Evolutionary conservation across 805 yeast species (phyloP).

Genomic region (Wickerhamomyces subpelliculosus): DNA sequence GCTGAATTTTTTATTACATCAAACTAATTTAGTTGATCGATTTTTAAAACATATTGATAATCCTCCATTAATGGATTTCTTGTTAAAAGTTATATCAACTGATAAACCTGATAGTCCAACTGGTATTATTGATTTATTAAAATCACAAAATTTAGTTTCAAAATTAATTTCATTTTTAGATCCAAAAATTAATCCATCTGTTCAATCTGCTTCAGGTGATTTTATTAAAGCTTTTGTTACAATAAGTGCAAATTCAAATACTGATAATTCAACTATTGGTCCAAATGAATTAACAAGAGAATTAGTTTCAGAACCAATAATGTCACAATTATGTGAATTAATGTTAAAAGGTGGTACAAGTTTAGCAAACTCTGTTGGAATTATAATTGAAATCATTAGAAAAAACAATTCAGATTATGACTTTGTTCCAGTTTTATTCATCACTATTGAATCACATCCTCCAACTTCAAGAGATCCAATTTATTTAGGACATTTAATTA

Average conservation of each 20-base stretch:
- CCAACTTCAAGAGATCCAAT: conserved; percentile 92
- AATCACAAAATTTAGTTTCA: conserved; percentile 67
- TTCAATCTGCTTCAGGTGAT: conserved; percentile 92
- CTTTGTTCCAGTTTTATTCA: conserved; percentile 74
- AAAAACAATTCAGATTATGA: conserved; percentile 97
- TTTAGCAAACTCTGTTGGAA: conserved; percentile 89
- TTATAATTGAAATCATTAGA: conserved; percentile 87
- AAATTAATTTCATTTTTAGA: conserved; percentile 63
- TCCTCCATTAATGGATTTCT: conserved; percentile 90
- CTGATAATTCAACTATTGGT: conserved; percentile 86
- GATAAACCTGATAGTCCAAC: conserved; percentile 88
- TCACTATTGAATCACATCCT: conserved; percentile 82
- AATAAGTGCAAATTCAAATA: conserved; percentile 86
- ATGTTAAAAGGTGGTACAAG: conserved; percentile 86
- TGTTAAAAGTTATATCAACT: conserved; percentile 82
- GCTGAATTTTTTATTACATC: conserved; percentile 60
- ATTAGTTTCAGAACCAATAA: conserved; percentile 68
- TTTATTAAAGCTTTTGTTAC: conserved; percentile 91
- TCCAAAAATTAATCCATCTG: conserved; percentile 59
- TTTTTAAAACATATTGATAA: conserved; percentile 84
- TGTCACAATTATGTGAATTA: conserved; percentile 59
- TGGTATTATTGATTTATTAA: conserved; percentile 73
- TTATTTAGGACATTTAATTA: conserved; percentile 79
- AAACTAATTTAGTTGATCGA: conserved; percentile 65
- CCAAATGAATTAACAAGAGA: conserved; percentile 93